Evolutionary conservation across 2,329 filamentous ascomycete species (phyloP).

Genomic region (Clarireedia paspali): DNA sequence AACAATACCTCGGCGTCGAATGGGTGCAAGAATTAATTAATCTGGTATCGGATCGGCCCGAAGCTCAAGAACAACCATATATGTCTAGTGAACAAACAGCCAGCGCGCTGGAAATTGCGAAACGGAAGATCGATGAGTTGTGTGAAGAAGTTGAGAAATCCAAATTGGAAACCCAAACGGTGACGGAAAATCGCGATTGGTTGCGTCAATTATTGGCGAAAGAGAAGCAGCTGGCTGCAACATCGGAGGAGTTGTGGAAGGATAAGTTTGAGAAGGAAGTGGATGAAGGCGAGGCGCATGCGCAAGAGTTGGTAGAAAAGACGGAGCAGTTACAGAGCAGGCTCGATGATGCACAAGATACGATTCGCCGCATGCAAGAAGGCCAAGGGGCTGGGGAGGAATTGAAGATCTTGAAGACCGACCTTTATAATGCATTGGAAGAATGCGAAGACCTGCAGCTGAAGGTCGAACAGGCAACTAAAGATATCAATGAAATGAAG

Average conservation of each 20-base stretch:
- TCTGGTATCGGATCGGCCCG: background rate
- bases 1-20: background rate
- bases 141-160: background rate
- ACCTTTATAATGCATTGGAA: constrained; percentile 6
- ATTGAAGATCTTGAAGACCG: background rate
- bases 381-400: background rate
- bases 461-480: background rate
- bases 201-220: background rate
- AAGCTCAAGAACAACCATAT: background rate
- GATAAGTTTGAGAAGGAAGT: background rate
- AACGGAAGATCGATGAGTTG: background rate
- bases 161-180: background rate
- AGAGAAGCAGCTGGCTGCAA: background rate
- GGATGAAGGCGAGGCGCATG: background rate
- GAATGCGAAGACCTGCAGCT: constrained; percentile 4
- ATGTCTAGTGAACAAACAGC: background rate
- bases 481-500: background rate
- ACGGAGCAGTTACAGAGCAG: constrained; percentile 1
- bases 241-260: background rate
- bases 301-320: background rate
- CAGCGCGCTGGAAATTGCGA: background rate
- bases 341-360: background rate
- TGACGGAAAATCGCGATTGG: background rate
- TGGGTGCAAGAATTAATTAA: constrained; percentile 3
- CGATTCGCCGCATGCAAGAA: background rate